Conservation (phyloP, 2,329 filamentous ascomycete species). For the Penicillium fuscoglaucum region DNA sequence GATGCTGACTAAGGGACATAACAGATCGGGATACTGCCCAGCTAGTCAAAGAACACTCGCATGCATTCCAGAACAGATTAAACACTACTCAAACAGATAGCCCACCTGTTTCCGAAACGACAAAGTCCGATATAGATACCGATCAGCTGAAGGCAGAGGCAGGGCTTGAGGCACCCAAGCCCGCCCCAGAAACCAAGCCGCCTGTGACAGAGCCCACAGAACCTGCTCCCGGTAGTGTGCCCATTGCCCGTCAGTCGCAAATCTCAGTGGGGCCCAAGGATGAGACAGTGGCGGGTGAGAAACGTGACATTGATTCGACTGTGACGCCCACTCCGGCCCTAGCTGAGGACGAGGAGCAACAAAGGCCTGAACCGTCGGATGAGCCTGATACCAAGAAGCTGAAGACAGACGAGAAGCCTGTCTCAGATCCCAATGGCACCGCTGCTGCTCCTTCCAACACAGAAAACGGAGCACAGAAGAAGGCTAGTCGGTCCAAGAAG, state of each 20-base stretch:
- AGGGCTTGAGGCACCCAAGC: conserved; percentile 7
- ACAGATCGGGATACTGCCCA: conserved; percentile 8
- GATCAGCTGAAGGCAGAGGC: not conserved
- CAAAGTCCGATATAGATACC: not conserved
- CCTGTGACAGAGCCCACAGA: conserved; percentile 7
- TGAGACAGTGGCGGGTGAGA: conserved; percentile 17
- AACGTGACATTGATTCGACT: conserved; percentile 22
- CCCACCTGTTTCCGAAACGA: not conserved
- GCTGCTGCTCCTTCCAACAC: conserved; percentile 4
- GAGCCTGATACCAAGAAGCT: conserved; percentile 39
- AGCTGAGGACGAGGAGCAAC: conserved; percentile 12
- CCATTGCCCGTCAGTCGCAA: conserved; percentile 11
- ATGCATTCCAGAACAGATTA: conserved; percentile 17
- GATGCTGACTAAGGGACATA: conserved; percentile 25
- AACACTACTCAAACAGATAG: conserved; percentile 18
- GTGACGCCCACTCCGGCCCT: not conserved
- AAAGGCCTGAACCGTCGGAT: conserved; percentile 14
- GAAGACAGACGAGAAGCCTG: conserved; percentile 26
- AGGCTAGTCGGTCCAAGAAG: conserved; percentile 35
- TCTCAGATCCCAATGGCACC: conserved; percentile 18
- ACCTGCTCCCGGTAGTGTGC: conserved; percentile 4
- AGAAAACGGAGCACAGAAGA: conserved; percentile 33
- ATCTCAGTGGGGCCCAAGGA: conserved; percentile 11
- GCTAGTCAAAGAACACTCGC: conserved; percentile 13
- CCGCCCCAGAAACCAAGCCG: conserved; percentile 12